Evolutionary conservation across 805 yeast species (phyloP), one percentile per base, ranked within the genome.

Genomic region (Myxozyma nipponensis): DNA sequence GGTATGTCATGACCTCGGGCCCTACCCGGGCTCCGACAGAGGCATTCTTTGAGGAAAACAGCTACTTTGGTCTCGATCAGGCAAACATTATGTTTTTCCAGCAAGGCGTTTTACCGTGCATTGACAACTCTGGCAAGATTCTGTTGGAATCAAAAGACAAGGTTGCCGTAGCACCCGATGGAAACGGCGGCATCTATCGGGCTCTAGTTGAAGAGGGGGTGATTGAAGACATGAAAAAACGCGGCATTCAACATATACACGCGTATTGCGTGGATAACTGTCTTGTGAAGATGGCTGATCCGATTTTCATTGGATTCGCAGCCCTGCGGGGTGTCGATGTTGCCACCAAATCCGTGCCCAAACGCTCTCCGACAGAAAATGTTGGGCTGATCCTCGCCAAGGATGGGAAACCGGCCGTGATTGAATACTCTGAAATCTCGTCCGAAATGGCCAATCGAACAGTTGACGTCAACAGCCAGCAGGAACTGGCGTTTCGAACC

Each of bases 221-320:
- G 18, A 63, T 93, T 28, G 77, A 77, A 4, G 96, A 91, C 66
- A 78, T 93, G 65, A 63, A 70, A 25, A 52, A 60, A 5, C 81
- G 81, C 49, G 89, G 88, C 4, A 79, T 91, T 57, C 80, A 86
- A 67, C 98, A 93, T 66, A 76, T 93, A 54, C 97, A 93, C 70
- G 87, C 90, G 86, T 93, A 89, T 71, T 91, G 98, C 70, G 98
- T 93, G 43, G 99, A 93, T 70, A 93, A 93, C 69, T 83, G 86
- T 26, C 74, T 93, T 44, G 97, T 90, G 32, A 84, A 82, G 66
- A 87, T 91, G 47, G 97, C 96, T 1, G 98, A 93, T 66, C 98
- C 98, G 2, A 74, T 81, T 0, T 85, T 84, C 60, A 71, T 93
- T 54, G 98, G 98, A 0, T 91, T 84, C 70, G 82, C 97, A 10